A percentile compares a stretch with the other conserved stretches of the same genome.
Conservation (phyloP, 2,329 filamentous ascomycete genomes). For the Boeremia lycopersici region DNA sequence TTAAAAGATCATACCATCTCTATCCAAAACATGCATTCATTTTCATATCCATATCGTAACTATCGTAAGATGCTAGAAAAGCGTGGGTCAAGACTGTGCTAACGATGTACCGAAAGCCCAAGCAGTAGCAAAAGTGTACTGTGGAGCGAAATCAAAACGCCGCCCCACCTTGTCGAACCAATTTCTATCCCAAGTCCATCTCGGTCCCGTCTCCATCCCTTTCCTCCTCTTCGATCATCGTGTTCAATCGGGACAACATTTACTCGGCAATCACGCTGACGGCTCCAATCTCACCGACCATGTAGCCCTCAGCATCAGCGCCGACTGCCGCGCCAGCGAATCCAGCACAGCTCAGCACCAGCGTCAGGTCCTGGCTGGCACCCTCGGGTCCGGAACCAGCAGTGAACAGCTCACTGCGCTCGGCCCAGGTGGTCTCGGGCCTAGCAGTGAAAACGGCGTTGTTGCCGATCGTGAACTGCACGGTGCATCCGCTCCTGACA, state of each 20-base stretch:
- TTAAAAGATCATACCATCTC: background rate
- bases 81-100: conserved; percentile 9
- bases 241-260: background rate
- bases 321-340: conserved; percentile 21
- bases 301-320: conserved; percentile 24
- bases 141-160: conserved; percentile 8
- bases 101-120: conserved; percentile 11
- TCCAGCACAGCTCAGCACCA: conserved; percentile 30
- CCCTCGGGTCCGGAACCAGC: conserved; percentile 22
- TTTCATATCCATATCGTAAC: conserved; percentile 16
- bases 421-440: conserved; percentile 24
- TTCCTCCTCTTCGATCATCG: background rate
- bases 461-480: conserved; percentile 24
- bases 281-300: conserved; percentile 17
- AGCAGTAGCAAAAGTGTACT: background rate
- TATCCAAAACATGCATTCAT: conserved; percentile 16
- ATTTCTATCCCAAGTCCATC: conserved; percentile 1
- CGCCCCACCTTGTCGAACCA: conserved; percentile 1
- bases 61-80: conserved; percentile 16
- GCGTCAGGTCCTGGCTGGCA: conserved; percentile 29
- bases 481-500: conserved; percentile 24
- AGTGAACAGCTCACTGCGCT: conserved; percentile 23
- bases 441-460: conserved; percentile 20
- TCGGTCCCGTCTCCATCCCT: background rate
- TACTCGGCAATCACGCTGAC: conserved; percentile 5